Evolutionary conservation across 2,329 filamentous ascomycete genomes (phyloP), one percentile per base, ranked within the genome.

Genomic region (Didymella pomorum): DNA sequence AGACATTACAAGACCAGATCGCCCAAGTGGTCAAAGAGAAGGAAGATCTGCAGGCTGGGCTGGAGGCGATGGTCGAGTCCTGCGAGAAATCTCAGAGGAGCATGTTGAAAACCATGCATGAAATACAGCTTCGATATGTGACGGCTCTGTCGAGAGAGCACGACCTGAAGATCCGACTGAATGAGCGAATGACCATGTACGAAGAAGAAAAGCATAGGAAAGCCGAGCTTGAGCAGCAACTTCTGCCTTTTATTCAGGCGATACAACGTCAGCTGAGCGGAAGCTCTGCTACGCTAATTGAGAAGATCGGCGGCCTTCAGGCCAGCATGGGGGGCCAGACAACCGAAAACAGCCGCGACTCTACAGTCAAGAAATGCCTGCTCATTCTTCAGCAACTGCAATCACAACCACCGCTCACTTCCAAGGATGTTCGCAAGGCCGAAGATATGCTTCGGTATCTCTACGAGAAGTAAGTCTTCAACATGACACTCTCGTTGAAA

Each of bases 401-500:
- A 26, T 33, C 35, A 8, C 62, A 56, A 1, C 64, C 68, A 2
- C 42, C 64, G 10, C 47, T 73, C 26, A 71, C 68, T 0, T 10
- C 39, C 1, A 60, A 69, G 1, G 67, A 74, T 37, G 44, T 69
- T 2, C 45, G 60, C 11, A 70, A 69, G 37, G 64, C 62, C 2
- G 68, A 75, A 44, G 31, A 31, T 9, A 71, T 70, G 62, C 45
- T 75, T 18, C 61, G 57, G 12, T 67, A 52, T 23, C 26, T 73
- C 6, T 49, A 66, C 23, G 53, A 72, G 31, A 62, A 59, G 72
- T 71, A 46, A 58, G 65, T 58, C 8, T 11, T 31, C 5, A n/a
- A 4, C 1, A 14, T 23, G 9, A 23, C n/a, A 14, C 4, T 31
- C 14, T 31, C 12, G 9, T 14, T 1, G 10, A 23, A 2, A 6